Percentiles rank a stretch among this genome's conserved stretches.
Conservation (phyloP, 2,329 filamentous ascomycete genomes). For the Neofusicoccum parvum region DNA sequence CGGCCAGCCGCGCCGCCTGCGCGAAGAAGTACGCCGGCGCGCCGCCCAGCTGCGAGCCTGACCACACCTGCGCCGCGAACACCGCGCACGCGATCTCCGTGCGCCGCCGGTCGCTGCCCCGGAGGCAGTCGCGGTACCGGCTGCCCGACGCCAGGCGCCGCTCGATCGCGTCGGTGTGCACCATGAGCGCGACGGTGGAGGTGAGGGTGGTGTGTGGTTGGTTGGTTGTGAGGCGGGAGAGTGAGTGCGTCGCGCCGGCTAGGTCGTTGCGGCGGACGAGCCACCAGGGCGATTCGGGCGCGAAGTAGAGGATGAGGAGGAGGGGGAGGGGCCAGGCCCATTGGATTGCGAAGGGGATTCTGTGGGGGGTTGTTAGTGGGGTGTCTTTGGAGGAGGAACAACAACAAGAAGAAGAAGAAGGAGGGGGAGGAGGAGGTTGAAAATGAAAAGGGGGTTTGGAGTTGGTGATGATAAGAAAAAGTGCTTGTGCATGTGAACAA, state of each 20-base stretch:
- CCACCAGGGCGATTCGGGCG: slow-evolving; percentile 75
- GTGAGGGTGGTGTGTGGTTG: slow-evolving; percentile 51
- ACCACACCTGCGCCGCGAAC: slow-evolving; percentile 48
- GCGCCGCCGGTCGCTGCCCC: slow-evolving; percentile 71
- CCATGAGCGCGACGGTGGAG: slow-evolving; percentile 73
- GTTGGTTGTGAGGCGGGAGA: slow-evolving; percentile 63
- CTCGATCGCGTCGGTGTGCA: slow-evolving; percentile 81
- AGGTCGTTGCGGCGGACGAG: slow-evolving; percentile 65
- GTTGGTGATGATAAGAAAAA: too few relatives aligned
- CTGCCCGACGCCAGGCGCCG: slow-evolving; percentile 69
- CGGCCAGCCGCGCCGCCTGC: slow-evolving; percentile 46
- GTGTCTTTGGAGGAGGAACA: too few relatives aligned
- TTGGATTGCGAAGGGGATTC: slow-evolving; percentile 67
- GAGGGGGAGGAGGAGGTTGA: too few relatives aligned
- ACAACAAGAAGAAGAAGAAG: too few relatives aligned
- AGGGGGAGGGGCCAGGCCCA: slow-evolving; percentile 75
- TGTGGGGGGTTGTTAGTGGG: slow-evolving; percentile 25
- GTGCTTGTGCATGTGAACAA: too few relatives aligned
- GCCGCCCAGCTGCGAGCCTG: slow-evolving; percentile 46
- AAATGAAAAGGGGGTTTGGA: too few relatives aligned
- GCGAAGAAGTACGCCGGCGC: slow-evolving; percentile 51
- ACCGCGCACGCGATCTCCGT: slow-evolving; percentile 68
- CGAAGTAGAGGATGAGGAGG: slow-evolving; percentile 65
- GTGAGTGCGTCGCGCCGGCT: slow-evolving; percentile 64
- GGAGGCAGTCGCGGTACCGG: slow-evolving; percentile 79